Percentiles rank a stretch among this genome's conserved stretches.
Evolutionary conservation across 768 basidiomycete species (phyloP).

Genomic region (Gymnopilus dilepis): DNA sequence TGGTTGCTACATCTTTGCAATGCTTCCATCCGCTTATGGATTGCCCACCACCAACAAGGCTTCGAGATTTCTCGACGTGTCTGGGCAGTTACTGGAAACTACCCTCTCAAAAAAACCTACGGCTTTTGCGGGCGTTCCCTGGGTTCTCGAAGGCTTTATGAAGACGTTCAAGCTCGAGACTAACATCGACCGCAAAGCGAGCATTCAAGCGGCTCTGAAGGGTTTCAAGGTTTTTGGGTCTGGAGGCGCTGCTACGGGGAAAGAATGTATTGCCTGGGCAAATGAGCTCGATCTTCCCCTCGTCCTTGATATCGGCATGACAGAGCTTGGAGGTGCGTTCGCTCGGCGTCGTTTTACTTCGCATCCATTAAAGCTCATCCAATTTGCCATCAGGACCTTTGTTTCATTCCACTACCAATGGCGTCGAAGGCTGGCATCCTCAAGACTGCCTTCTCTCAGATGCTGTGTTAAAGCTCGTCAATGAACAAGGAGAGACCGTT

Average conservation of each 20-base stretch:
- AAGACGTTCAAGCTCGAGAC: conserved; percentile 25
- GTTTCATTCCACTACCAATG: conserved; percentile 32
- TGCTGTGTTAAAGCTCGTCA: conserved; percentile 30
- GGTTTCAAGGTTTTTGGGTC: conserved; percentile 32
- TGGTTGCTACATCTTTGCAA: conserved; percentile 38
- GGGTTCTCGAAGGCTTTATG: conserved; percentile 38
- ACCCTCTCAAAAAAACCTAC: conserved; percentile 30
- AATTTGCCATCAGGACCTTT: conserved; percentile 31
- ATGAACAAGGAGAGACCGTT: conserved; percentile 26
- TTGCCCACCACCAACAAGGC: conserved; percentile 11
- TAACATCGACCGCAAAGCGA: conserved; percentile 24
- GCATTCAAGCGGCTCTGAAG: conserved; percentile 27
- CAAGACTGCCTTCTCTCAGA: conserved; percentile 31
- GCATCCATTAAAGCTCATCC: too few relatives aligned
- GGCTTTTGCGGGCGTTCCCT: conserved; percentile 38
- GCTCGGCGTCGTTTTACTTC: not conserved
- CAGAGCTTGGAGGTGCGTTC: conserved; percentile 37
- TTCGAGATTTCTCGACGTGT: conserved; percentile 30
- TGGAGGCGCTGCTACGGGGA: conserved; percentile 36
- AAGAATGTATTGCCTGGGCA: conserved; percentile 36
- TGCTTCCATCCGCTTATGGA: conserved; percentile 35
- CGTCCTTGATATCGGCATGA: conserved; percentile 42
- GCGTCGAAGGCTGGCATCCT: conserved; percentile 28
- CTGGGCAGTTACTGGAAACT: conserved; percentile 30
- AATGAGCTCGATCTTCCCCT: conserved; percentile 30